These are phyloP conservation scores for Vaccinium macrocarpon DNA, from an alignment of 148 eudicot species.

Conservation along the genomic window DNA sequence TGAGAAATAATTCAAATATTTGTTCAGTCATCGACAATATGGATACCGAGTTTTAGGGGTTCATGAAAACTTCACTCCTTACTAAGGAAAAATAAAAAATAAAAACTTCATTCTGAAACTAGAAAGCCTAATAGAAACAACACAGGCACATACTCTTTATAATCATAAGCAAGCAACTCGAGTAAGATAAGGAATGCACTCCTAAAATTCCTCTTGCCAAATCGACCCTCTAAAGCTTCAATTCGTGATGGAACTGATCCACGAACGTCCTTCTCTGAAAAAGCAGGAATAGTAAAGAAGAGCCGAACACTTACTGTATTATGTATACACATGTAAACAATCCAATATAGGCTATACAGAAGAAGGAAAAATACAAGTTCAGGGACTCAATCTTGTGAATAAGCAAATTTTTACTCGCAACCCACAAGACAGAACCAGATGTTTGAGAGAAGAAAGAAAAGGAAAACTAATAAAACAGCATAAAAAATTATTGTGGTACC, in stretches of 20 bases:
- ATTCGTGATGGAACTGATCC: slow-evolving; percentile 16
- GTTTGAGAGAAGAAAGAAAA: neutral
- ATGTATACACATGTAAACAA: neutral
- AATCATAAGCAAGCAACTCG: neutral
- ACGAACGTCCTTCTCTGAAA: slow-evolving; percentile 15
- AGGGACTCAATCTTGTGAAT: neutral
- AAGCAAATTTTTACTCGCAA: neutral
- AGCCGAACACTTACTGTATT: neutral
- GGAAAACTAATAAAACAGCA: neutral
- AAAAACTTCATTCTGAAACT: neutral
- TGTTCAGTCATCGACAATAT: neutral
- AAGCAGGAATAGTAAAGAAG: neutral
- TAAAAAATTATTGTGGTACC: neutral
- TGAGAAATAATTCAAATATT: neutral
- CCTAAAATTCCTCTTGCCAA: slow-evolving; percentile 8
- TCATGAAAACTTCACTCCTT: neutral
- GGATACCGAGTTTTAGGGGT: neutral
- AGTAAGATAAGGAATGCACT: slow-evolving; percentile 6
- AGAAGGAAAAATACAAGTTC: neutral
- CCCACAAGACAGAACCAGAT: neutral
- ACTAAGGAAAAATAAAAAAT: neutral
- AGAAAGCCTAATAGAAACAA: neutral
- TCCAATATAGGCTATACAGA: neutral
- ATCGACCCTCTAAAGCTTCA: neutral
- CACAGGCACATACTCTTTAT: slow-evolving; percentile 1